Base-by-base conservation (phyloP, 176 grass and related monocot species). In the Typha latifolia region DNA sequence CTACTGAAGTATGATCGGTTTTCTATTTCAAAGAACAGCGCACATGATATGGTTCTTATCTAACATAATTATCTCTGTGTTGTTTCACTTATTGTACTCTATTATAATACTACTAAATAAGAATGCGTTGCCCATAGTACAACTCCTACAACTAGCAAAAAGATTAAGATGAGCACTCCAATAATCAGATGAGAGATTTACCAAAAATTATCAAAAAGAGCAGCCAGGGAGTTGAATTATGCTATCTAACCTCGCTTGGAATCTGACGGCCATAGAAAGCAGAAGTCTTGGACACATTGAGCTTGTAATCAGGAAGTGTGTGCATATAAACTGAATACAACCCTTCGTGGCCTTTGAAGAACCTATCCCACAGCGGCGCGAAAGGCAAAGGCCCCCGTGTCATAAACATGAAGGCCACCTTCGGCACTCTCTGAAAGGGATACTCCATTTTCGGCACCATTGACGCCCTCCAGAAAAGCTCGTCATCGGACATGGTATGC, bases 401-500 rank as follows among this genome's bases (percentile, higher is more conserved):
- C 16, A 96, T 79, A 82, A 96, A 96, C 87, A 96, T 85, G 74
- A 96, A 96, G n/a, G 91, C 91, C 56, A 91, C 91, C 84, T 96
- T 90, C 21, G 90, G 83, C 32, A 57, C 61, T 6, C 79, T 81
- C 16, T 70, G 47, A 23, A 66, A 85, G 20, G 84, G 84, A 72
- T 74, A 78, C 1, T 32, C 49, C 15, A 84, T 77, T 31, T 67
- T 14, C 2, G 91, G 84, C 61, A 66, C 73, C 48, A 84, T 75
- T n/a, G 87, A 96, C 49, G 91, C 91, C 62, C 81, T 75, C 91
- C 91, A 91, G 12, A 87, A 67, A 20, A 96, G 80, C 84, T 96
- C 87, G n/a, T 91, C 91, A 52, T 96, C 91, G 14, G 47, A 83
- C 91, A 96, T 85, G 84, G 70, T 78, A 80, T 96, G 84, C 81